Base-by-base conservation (phyloP, 768 basidiomycete genomes). In the Suillus lakei region DNA sequence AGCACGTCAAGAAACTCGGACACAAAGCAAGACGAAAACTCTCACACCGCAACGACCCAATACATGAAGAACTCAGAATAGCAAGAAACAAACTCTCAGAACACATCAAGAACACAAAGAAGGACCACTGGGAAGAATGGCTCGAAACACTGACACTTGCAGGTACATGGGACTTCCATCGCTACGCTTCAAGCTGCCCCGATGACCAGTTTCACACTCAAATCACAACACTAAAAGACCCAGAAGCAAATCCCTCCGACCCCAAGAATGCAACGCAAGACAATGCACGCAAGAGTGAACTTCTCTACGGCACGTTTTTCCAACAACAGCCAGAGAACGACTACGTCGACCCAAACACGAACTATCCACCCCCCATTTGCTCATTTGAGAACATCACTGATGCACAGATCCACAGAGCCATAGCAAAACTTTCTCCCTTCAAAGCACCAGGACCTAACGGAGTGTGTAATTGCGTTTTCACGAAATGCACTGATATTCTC, bases 381-480 rank as follows among this genome's bases (percentile, higher is more conserved):
- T 38, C 13, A 15, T 70, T 65, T 55, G 0, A 15, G 18, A 51
- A 62, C 0, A 66, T 73, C 43, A 73, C 75, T 0, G 64, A 73
- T 28, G 61, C 64, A 0, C 72, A 80, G 30, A 68, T 84, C 5
- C n/a, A 54, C 4, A 16, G 58, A 0, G 72, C 73, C 0, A 74
- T 81, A 0, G 15, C 38, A 0, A 56, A 63, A 7, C 76, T 83
- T 1, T 71, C 75, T 4, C 73, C 77, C 0, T 76, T 75, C 73
- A 83, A 82, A 63, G 81, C 79, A 0, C 68, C 72, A 0, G 76
- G 77, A 0, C 76, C 73, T 0, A 68, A 74, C 28, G 65, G 67
- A 0, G 70, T 78, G 13, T 69, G 76, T 0, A 84, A 84, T 63
- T 62, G 70, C 0, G 74, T 82, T 0, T 71, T 81, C 39, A 77